Conservation (phyloP, 352 stramenopile species). For the Pythium aquatile region DNA sequence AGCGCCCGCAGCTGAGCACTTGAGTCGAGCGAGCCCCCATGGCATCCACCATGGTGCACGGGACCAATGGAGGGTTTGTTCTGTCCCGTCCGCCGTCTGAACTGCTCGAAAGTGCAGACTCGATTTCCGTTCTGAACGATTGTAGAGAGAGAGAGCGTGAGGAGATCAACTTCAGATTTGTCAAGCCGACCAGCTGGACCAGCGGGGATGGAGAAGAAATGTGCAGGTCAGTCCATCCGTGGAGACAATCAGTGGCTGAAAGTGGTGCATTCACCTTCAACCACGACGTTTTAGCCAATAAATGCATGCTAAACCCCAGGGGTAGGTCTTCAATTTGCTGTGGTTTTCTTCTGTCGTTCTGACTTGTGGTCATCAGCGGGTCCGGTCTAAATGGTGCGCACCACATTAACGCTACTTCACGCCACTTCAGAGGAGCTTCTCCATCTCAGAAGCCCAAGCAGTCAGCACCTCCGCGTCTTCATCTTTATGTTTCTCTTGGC, state of each 20-base stretch:
- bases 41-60: neutral
- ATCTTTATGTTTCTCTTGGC: slow-evolving; percentile 15
- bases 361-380: neutral
- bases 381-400: neutral
- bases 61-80: too few species aligned
- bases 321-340: neutral
- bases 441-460: slow-evolving; percentile 1
- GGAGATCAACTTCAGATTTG: slow-evolving; percentile 1
- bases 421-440: neutral
- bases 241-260: neutral
- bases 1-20: neutral
- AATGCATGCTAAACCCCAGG: neutral
- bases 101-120: neutral
- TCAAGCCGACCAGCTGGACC: neutral
- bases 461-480: slow-evolving; percentile 14
- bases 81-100: neutral
- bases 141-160: neutral
- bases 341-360: slow-evolving; percentile 2
- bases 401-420: slow-evolving; percentile 7
- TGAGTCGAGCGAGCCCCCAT: neutral
- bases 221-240: too few species aligned
- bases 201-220: neutral
- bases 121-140: neutral
- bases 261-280: slow-evolving; percentile 5
- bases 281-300: slow-evolving; percentile 1